phyloP scores from a whole-genome alignment of 139 green algal genomes.

The Edaphochlamys debaryana region DNA sequence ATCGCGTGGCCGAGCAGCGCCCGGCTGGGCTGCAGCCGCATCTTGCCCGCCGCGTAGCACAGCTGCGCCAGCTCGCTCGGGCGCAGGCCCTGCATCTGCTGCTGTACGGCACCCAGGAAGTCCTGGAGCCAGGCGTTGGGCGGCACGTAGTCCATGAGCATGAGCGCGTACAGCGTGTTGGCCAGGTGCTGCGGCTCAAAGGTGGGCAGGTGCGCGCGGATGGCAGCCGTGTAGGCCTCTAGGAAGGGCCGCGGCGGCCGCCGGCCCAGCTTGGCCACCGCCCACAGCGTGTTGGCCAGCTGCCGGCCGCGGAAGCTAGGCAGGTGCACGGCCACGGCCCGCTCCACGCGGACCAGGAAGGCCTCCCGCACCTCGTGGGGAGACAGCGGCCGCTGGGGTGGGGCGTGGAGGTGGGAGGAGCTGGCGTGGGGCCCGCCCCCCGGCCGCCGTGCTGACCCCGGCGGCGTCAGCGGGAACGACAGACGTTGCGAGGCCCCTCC shows the following conservation, averaged over 20 bases:
- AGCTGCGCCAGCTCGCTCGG: constrained; percentile 40
- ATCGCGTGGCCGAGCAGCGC: constrained; percentile 23
- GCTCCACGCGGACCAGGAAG: constrained; percentile 9
- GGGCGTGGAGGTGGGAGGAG: background rate
- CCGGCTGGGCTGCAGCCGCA: constrained; percentile 21
- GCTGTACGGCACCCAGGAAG: constrained; percentile 15
- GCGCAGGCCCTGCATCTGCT: constrained; percentile 30
- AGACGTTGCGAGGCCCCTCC: too few species aligned
- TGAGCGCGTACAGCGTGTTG: constrained; percentile 48
- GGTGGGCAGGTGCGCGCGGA: background rate
- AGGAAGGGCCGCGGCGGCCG: constrained; percentile 14
- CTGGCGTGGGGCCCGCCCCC: too few species aligned
- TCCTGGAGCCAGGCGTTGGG: constrained; percentile 19
- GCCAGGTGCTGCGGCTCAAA: constrained; percentile 48
- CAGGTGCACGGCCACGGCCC: background rate
- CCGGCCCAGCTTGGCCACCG: constrained; percentile 30
- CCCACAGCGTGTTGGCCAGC: constrained; percentile 63
- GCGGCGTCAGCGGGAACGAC: background rate
- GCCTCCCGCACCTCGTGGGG: background rate
- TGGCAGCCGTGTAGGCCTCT: background rate
- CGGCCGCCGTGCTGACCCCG: too few species aligned
- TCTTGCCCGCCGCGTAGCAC: constrained; percentile 49
- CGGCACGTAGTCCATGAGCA: constrained; percentile 27
- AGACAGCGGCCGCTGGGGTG: background rate
- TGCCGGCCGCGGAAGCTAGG: constrained; percentile 37